Conservation (phyloP, 345 rosid genomes). For the Eucalyptus viminalis region DNA sequence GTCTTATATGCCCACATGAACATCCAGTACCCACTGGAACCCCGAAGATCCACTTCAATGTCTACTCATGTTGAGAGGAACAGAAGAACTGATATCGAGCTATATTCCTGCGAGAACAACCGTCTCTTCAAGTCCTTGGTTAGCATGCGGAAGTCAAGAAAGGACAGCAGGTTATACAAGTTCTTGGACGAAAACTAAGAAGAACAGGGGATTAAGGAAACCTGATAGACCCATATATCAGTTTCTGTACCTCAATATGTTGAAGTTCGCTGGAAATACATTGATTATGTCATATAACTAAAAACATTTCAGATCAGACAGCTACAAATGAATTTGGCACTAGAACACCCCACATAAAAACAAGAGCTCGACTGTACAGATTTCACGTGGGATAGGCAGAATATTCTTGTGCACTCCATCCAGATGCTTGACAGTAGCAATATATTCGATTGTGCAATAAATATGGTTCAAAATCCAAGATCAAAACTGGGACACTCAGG, state of each 20-base stretch:
- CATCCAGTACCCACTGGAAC: conserved; percentile 29
- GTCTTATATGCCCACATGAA: background rate
- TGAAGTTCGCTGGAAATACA: background rate
- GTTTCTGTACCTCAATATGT: background rate
- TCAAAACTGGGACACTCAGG: conserved; percentile 32
- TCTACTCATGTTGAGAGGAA: conserved; percentile 15
- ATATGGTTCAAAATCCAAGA: conserved; percentile 32
- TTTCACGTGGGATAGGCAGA: background rate
- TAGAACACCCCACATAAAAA: background rate
- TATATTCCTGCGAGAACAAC: conserved; percentile 36
- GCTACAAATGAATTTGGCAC: background rate
- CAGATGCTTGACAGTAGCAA: background rate
- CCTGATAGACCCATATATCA: background rate
- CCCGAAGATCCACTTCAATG: conserved; percentile 37
- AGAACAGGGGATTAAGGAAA: background rate
- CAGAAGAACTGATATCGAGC: conserved; percentile 11
- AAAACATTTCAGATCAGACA: background rate
- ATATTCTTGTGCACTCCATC: background rate
- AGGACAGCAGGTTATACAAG: conserved; percentile 11
- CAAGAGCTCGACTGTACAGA: background rate
- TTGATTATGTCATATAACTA: background rate
- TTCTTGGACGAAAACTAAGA: conserved; percentile 20
- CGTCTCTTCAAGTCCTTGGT: conserved; percentile 55
- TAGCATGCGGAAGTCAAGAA: conserved; percentile 49
- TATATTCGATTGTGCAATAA: background rate